Evolutionary conservation across 2,329 filamentous ascomycete genomes (phyloP), one percentile per base, ranked within the genome.

Genomic region (Alternaria novae-zelandiae): DNA sequence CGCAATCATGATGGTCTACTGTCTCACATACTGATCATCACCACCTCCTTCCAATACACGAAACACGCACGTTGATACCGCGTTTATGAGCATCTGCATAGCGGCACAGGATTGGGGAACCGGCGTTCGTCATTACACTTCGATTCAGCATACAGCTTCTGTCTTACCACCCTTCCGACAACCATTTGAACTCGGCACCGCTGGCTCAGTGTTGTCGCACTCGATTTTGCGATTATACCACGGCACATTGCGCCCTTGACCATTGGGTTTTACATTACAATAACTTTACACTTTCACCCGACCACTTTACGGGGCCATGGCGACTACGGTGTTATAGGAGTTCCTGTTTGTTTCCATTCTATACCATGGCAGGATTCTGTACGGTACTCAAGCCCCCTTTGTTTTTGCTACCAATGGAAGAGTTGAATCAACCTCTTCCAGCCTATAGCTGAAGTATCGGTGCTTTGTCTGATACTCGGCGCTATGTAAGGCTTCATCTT

Each of bases 61-160:
- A 64, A 66, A 59, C 57, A 61, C 59, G 56, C 59, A 56, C 54
- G 63, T 70, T 67, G 60, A 69, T 67, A 69, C 68, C 68, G 70
- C 71, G 65, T 74, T 77, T 71, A 72, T 71, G 67, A 79, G 75
- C 75, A 74, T 78, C 55, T 77, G 76, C 76, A 79, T 79, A 77
- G 71, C 74, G 74, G 70, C 68, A 75, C 59, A 58, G 73, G 63
- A 58, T 63, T 61, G 68, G 68, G 63, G 58, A 65, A 60, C 45
- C 63, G 74, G 74, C 75, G 74, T 78, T 82, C 47, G 61, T 67
- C 62, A 47, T 64, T 70, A 66, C 25, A 44, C 59, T 69, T 70
- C 71, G 47, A 67, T 75, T 71, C 67, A 63, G 69, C 70, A 69
- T 63, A 51, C 51, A 63, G 65, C 69, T 69, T 64, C 61, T 73